Base-by-base conservation (phyloP, 345 rosid genomes). In the Rhodamnia rubescens region DNA sequence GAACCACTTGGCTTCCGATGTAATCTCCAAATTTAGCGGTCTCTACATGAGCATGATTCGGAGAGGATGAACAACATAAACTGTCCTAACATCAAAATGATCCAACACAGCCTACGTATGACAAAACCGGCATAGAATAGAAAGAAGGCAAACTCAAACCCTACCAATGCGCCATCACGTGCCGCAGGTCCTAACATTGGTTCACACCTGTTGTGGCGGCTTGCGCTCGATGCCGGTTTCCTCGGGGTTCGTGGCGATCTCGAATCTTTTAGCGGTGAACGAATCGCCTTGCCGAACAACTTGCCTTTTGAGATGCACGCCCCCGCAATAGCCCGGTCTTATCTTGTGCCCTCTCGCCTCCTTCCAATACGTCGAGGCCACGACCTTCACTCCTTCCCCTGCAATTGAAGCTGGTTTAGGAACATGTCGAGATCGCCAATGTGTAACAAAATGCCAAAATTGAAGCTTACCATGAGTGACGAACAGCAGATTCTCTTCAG, bases 401-500 rank as follows among this genome's bases (percentile, higher is more conserved):
- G 80, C 80, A 36, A 8, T 36, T 20, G 80, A 69, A 9, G 47
- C 80, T 18, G 47, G 47, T 69, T 36, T 69, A 18, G 24, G 40
- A 69, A 16, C 26, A 36, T 18, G 47, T 69, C 78, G 11, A 36
- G 78, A 36, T 50, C 52, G 10, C 55, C 55, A 12, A 12, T n/a
- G 13, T 10, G 5, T 26, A 58, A 58, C 12, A 11, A 12, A 14
- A 69, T 36, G 78, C 44, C 78, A 69, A 8, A 69, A 69, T 18
- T 69, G 47, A 36, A 18, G 83, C 85, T 88, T 88, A 94, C 99
- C 98, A 82, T 95, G 99, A 7, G 99, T 92, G 85, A 97, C 93
- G 81, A 97, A 89, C 82, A 95, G 91, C 92, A 97, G 86, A 86
- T 97, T 95, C 82, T 97, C 94, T 29, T 89, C 84, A 74, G 98